Conservation (phyloP, 2,329 filamentous ascomycete genomes). For the Meredithiella fracta region DNA sequence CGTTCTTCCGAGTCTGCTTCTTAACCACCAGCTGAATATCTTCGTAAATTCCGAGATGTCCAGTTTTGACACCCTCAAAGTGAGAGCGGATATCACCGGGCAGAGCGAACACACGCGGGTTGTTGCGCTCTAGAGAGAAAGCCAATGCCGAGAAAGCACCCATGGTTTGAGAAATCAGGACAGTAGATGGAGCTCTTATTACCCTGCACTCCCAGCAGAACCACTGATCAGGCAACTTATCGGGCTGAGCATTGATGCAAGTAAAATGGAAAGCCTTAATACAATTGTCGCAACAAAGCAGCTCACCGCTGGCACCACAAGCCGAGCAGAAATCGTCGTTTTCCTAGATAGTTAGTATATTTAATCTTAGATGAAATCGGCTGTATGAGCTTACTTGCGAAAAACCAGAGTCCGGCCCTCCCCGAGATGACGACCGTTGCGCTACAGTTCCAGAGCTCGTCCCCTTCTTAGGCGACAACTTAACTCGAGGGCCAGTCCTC, state of each 20-base stretch:
- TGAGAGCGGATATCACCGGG: slow-evolving; percentile 54
- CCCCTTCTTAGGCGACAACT: slow-evolving; percentile 66
- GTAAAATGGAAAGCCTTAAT: slow-evolving; percentile 76
- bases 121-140: slow-evolving; percentile 47
- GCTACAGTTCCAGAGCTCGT: slow-evolving; percentile 45
- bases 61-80: slow-evolving; percentile 67
- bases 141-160: slow-evolving; percentile 48
- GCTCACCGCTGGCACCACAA: slow-evolving; percentile 66
- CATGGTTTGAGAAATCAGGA: slow-evolving; percentile 17
- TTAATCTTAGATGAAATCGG: neutral
- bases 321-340: slow-evolving; percentile 84
- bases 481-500: slow-evolving; percentile 46
- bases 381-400: slow-evolving; percentile 33
- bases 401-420: slow-evolving; percentile 5
- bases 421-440: slow-evolving; percentile 39
- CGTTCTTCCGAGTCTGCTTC: slow-evolving; percentile 27
- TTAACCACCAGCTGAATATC: slow-evolving; percentile 33
- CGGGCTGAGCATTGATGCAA: slow-evolving; percentile 63
- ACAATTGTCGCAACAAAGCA: slow-evolving; percentile 91
- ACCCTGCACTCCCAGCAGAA: slow-evolving; percentile 58
- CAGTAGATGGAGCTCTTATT: slow-evolving; percentile 21
- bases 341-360: slow-evolving; percentile 30
- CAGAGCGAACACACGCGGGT: slow-evolving; percentile 56
- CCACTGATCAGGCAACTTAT: slow-evolving; percentile 59
- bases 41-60: slow-evolving; percentile 64